These are phyloP conservation scores for Leucosporidium yakuticum DNA, from an alignment of 768 basidiomycete genomes.

Conservation along the genomic window DNA sequence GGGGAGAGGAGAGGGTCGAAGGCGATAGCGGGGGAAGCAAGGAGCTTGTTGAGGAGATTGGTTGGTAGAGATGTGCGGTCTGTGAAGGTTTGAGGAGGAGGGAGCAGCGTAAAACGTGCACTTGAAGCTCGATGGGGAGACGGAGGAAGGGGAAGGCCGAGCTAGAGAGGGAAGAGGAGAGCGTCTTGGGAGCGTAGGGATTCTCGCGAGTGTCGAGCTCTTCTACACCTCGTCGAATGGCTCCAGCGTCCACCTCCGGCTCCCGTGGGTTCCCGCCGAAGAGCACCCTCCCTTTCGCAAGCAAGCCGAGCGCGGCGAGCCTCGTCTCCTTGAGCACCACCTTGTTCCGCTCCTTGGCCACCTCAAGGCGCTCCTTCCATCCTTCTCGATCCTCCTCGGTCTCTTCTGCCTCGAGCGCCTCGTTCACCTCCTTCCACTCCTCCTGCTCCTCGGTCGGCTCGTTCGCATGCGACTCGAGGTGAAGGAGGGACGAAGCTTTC, in stretches of 20 bases:
- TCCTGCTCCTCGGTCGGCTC: slow-evolving; percentile 5
- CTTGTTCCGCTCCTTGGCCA: slow-evolving; percentile 26
- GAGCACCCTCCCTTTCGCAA: slow-evolving; percentile 12
- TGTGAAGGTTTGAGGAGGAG: slow-evolving; percentile 14
- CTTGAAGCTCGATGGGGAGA: slow-evolving; percentile 32
- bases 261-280: slow-evolving; percentile 15
- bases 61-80: slow-evolving; percentile 16
- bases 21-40: not conserved
- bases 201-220: not conserved
- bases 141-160: slow-evolving; percentile 29
- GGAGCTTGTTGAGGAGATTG: not conserved
- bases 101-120: slow-evolving; percentile 29
- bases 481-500: slow-evolving; percentile 14
- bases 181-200: not conserved
- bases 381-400: not conserved
- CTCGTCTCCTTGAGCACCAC: slow-evolving; percentile 18
- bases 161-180: not conserved
- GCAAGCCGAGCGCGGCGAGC: slow-evolving; percentile 11
- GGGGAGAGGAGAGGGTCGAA: slow-evolving; percentile 2
- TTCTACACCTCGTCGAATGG: not conserved
- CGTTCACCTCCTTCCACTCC: not conserved
- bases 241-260: not conserved
- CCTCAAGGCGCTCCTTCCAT: slow-evolving; percentile 11
- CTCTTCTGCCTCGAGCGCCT: not conserved
- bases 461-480: slow-evolving; percentile 29